Percentiles rank a stretch among this genome's conserved stretches.
Evolutionary conservation across 2,329 filamentous ascomycete genomes (phyloP).

Genomic region (Phyllosticta capitalensis): DNA sequence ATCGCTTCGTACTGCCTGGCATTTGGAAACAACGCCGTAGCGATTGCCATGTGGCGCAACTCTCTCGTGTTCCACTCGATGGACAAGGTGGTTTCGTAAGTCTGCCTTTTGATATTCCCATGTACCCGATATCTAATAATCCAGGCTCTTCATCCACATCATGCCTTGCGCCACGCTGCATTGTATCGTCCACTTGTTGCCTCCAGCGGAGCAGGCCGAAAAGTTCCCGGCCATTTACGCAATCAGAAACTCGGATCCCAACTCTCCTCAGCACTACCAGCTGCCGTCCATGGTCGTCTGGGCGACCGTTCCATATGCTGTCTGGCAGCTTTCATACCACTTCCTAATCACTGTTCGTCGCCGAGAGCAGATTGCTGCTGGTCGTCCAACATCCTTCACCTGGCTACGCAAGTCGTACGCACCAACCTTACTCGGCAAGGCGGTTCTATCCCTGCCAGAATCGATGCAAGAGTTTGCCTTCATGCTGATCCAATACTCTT

Average conservation of each 20-base stretch:
- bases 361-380: conserved; percentile 91
- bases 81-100: conserved; percentile 84
- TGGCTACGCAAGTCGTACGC: conserved; percentile 91
- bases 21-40: conserved; percentile 93
- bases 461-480: conserved; percentile 77
- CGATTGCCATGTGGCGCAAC: conserved; percentile 98
- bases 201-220: conserved; percentile 52
- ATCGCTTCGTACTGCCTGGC: conserved; percentile 87
- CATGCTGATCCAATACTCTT: conserved; percentile 91
- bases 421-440: conserved; percentile 76
- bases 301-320: conserved; percentile 83
- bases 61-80: conserved; percentile 97
- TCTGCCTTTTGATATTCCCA: conserved; percentile 2
- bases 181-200: conserved; percentile 76
- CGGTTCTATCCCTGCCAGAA: conserved; percentile 70
- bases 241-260: conserved; percentile 60
- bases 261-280: conserved; percentile 70
- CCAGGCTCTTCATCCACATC: conserved; percentile 91
- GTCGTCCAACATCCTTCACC: conserved; percentile 91
- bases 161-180: conserved; percentile 95
- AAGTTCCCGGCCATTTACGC: conserved; percentile 79
- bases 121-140: neutral
- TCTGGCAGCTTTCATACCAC: conserved; percentile 93
- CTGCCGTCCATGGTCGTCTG: conserved; percentile 81
- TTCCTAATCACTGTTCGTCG: conserved; percentile 90